Conservation (phyloP, 2,329 filamentous ascomycete genomes). For the Botrytis deweyae region DNA sequence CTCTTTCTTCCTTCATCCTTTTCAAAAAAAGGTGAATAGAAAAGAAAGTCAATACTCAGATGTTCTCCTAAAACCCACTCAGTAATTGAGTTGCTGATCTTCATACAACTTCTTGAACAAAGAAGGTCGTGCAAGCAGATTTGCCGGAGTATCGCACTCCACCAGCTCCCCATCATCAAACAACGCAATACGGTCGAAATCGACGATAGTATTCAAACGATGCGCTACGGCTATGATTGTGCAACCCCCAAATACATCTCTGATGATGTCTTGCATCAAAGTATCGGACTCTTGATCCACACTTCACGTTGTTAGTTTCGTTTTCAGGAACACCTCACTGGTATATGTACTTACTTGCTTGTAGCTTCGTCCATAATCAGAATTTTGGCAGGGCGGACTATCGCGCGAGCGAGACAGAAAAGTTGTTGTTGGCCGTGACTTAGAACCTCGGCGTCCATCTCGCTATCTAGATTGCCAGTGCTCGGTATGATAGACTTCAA, state of each 20-base stretch:
- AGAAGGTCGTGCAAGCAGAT: too few relatives aligned
- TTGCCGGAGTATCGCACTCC: background rate
- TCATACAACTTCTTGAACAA: too few relatives aligned
- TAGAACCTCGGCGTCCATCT: slow-evolving; percentile 39
- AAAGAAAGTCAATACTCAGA: too few relatives aligned
- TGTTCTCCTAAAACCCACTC: too few relatives aligned
- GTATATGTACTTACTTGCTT: background rate
- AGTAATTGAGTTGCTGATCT: too few relatives aligned
- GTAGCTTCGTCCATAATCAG: slow-evolving; percentile 40
- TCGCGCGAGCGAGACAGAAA: slow-evolving; percentile 48
- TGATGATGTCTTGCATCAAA: background rate
- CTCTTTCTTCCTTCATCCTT: too few relatives aligned
- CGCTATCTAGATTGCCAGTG: slow-evolving; percentile 41
- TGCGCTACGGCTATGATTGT: background rate
- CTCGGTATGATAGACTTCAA: slow-evolving; percentile 21
- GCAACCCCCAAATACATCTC: background rate
- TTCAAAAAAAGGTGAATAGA: too few relatives aligned
- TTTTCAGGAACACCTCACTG: background rate
- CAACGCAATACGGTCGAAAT: background rate
- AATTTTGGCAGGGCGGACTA: slow-evolving; percentile 35
- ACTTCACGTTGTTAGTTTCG: background rate
- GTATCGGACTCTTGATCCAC: background rate
- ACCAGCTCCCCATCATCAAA: background rate
- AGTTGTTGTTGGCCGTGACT: slow-evolving; percentile 51
- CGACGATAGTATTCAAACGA: background rate